Percentiles rank a stretch among this genome's conserved stretches.
These are phyloP conservation scores for Cystofilobasidium capitatum DNA, from an alignment of 768 basidiomycete genomes.

Conservation along the genomic window DNA sequence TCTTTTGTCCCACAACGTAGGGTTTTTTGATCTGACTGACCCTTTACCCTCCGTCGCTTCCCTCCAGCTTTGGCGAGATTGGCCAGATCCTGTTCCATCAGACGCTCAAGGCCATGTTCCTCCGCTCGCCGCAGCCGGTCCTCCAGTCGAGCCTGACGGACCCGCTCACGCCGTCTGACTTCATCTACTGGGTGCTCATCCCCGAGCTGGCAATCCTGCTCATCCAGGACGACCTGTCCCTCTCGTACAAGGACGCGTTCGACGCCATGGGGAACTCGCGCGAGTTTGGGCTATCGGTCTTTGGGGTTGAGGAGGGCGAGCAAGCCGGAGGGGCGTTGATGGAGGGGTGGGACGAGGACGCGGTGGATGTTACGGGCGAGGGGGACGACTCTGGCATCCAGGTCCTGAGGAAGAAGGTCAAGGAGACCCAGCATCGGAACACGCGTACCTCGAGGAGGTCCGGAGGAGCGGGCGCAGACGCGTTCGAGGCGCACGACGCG, in stretches of 20 bases:
- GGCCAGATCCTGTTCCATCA: slow-evolving; percentile 25
- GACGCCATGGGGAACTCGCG: slow-evolving; percentile 12
- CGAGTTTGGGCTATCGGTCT: slow-evolving; percentile 15
- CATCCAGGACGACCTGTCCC: slow-evolving; percentile 19
- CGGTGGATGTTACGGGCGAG: neutral
- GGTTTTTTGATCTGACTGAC: neutral
- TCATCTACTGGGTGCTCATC: slow-evolving; percentile 25
- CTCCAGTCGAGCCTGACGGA: neutral
- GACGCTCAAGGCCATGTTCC: slow-evolving; percentile 1
- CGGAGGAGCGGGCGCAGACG: neutral
- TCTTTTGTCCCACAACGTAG: neutral
- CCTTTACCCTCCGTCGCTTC: too few species aligned
- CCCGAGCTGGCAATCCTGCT: slow-evolving; percentile 20
- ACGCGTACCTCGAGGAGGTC: neutral
- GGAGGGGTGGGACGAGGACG: slow-evolving; percentile 13
- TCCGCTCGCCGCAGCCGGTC: neutral
- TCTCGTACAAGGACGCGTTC: slow-evolving; percentile 4
- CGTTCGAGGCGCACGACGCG: neutral
- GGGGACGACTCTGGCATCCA: neutral
- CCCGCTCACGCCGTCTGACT: slow-evolving; percentile 20
- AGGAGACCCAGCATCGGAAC: neutral
- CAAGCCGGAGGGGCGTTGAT: slow-evolving; percentile 17
- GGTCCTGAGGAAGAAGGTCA: neutral
- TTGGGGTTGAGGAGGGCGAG: slow-evolving; percentile 21
- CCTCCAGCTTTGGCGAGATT: slow-evolving; percentile 21